These are phyloP conservation scores for Tolypocladium guangdongense DNA, from an alignment of 2,329 filamentous ascomycete species.

Conservation along the genomic window DNA sequence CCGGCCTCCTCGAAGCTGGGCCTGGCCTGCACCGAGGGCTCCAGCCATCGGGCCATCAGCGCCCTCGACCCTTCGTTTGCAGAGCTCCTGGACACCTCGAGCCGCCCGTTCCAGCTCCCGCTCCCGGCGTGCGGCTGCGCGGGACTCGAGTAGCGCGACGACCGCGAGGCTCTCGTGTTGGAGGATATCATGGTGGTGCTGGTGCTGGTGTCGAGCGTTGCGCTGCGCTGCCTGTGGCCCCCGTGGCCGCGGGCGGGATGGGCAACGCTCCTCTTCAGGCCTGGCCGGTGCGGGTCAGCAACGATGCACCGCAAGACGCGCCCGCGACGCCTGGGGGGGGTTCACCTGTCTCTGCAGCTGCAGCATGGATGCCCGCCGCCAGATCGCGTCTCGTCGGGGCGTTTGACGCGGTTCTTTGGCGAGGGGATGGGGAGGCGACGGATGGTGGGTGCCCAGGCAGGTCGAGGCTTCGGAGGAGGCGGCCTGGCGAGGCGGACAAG, in stretches of 20 bases:
- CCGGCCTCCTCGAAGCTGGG: constrained; percentile 72
- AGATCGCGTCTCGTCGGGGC: constrained; percentile 18
- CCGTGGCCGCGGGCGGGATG: constrained; percentile 9
- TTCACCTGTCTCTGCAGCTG: constrained; percentile 17
- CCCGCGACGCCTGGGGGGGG: neutral
- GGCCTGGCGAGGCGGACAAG: constrained; percentile 13
- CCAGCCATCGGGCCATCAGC: constrained; percentile 47
- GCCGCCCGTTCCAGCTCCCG: constrained; percentile 17
- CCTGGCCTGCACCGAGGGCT: constrained; percentile 46
- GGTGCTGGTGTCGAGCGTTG: neutral
- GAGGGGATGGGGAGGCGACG: constrained; percentile 11
- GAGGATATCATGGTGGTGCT: constrained; percentile 24
- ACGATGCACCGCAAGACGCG: constrained; percentile 2
- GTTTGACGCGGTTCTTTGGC: constrained; percentile 19
- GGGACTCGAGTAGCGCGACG: constrained; percentile 44
- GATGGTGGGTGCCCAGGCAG: constrained; percentile 9
- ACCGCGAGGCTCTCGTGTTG: constrained; percentile 39
- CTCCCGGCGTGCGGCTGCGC: constrained; percentile 17
- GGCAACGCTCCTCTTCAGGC: constrained; percentile 20
- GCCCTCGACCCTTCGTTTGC: constrained; percentile 28
- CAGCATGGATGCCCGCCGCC: constrained; percentile 21
- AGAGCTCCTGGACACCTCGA: constrained; percentile 26
- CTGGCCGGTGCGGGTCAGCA: constrained; percentile 9
- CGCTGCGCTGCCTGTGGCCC: constrained; percentile 6
- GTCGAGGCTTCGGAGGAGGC: constrained; percentile 11